phyloP scores from a whole-genome alignment of 2,329 filamentous ascomycete species.

The Botrytis sinoallii region DNA sequence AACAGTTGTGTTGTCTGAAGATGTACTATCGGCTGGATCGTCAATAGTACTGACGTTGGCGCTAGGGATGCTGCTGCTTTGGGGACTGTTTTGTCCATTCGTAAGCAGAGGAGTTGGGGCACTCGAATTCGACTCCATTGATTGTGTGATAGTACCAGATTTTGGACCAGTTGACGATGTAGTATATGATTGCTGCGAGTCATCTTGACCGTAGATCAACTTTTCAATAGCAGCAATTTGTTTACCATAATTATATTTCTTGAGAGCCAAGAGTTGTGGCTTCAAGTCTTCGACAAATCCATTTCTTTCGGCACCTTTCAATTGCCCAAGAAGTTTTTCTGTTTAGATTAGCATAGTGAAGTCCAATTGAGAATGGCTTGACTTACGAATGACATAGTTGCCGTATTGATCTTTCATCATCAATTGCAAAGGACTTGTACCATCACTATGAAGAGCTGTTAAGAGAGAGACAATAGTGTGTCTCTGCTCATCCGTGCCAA shows the following conservation, averaged over 20 bases:
- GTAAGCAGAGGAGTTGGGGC: constrained; percentile 65
- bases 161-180: constrained; percentile 27
- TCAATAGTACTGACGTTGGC: constrained; percentile 52
- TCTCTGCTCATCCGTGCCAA: constrained; percentile 66
- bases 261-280: constrained; percentile 58
- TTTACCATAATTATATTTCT: constrained; percentile 62
- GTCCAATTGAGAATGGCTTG: not conserved
- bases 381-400: constrained; percentile 96
- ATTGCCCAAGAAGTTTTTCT: constrained; percentile 75
- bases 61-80: constrained; percentile 63
- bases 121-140: constrained; percentile 48
- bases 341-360: constrained; percentile 21
- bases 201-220: constrained; percentile 42
- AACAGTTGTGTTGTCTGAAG: constrained; percentile 26
- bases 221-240: constrained; percentile 64
- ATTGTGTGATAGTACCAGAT: constrained; percentile 36
- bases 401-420: constrained; percentile 90
- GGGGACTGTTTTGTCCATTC: constrained; percentile 66
- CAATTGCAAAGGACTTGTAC: constrained; percentile 65
- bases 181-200: constrained; percentile 21
- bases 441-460: constrained; percentile 57
- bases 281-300: constrained; percentile 62
- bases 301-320: constrained; percentile 58
- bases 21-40: constrained; percentile 29
- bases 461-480: constrained; percentile 64